phyloP scores from a whole-genome alignment of 75 land plant species.

The Cryptomeria japonica region DNA sequence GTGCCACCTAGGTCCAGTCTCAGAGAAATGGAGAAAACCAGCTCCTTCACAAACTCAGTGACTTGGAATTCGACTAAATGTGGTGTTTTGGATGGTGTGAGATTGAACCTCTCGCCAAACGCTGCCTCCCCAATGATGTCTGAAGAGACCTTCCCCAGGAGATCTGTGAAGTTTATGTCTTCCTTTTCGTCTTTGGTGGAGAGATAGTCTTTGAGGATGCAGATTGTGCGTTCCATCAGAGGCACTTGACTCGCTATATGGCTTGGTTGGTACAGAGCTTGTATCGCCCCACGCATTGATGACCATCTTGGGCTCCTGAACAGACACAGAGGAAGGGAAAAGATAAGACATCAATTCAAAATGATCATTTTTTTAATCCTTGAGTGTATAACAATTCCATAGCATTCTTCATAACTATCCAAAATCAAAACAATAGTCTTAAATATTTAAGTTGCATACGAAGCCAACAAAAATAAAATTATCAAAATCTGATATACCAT shows the following conservation, averaged over 20 bases:
- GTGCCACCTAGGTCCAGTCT: constrained; percentile 69
- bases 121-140: constrained; percentile 79
- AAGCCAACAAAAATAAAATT: too few species aligned
- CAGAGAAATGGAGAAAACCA: constrained; percentile 54
- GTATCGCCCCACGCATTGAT: constrained; percentile 63
- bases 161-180: constrained; percentile 58
- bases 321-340: too few species aligned
- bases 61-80: constrained; percentile 14
- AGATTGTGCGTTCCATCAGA: constrained; percentile 50
- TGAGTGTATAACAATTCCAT: too few species aligned
- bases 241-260: constrained; percentile 45
- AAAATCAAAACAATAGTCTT: too few species aligned
- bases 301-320: constrained; percentile 74
- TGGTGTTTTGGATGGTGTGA: constrained; percentile 23
- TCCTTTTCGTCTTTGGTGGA: constrained; percentile 9
- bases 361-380: too few species aligned
- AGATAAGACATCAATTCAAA: too few species aligned
- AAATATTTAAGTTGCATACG: too few species aligned
- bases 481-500: too few species aligned
- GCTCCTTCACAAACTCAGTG: constrained; percentile 56
- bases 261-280: constrained; percentile 63
- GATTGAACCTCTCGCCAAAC: constrained; percentile 64
- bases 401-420: too few species aligned
- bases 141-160: constrained; percentile 53
- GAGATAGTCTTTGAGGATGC: constrained; percentile 29